Conservation (phyloP, 2,329 filamentous ascomycete species). For the Talaromyces islandicus region DNA sequence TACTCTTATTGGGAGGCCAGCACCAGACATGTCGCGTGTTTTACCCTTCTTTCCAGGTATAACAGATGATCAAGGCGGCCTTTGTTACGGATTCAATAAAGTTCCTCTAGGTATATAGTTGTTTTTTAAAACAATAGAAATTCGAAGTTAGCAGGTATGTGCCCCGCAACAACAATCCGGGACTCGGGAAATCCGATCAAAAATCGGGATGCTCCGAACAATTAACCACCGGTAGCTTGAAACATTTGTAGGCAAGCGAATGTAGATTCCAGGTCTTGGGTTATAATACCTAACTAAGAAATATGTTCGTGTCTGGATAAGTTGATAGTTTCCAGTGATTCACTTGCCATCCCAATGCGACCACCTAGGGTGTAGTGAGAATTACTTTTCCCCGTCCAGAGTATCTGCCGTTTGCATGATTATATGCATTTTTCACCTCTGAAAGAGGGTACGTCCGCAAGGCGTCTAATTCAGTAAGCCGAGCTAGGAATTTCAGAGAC, state of each 20-base stretch:
- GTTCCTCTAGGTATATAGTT: background rate
- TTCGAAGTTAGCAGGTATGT: background rate
- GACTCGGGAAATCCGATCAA: background rate
- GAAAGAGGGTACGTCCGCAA: slow-evolving; percentile 14
- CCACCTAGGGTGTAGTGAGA: slow-evolving; percentile 11
- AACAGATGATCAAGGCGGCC: background rate
- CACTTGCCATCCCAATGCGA: background rate
- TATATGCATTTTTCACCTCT: slow-evolving; percentile 16
- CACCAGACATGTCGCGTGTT: background rate
- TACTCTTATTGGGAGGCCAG: background rate
- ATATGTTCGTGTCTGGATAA: background rate
- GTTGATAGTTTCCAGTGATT: background rate
- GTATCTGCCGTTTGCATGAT: slow-evolving; percentile 14
- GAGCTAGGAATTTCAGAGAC: slow-evolving; percentile 11
- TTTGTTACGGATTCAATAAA: background rate
- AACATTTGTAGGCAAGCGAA: background rate
- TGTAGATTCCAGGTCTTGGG: background rate
- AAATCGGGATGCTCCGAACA: background rate
- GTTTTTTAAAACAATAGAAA: background rate
- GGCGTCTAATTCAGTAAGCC: slow-evolving; percentile 8
- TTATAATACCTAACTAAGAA: background rate
- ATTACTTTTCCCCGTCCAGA: slow-evolving; percentile 19
- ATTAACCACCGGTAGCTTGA: background rate
- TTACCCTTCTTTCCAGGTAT: background rate
- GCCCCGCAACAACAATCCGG: too few relatives aligned